Evolutionary conservation across 768 basidiomycete species (phyloP), one percentile per base, ranked within the genome.

Genomic region (Lactarius trivialis): DNA sequence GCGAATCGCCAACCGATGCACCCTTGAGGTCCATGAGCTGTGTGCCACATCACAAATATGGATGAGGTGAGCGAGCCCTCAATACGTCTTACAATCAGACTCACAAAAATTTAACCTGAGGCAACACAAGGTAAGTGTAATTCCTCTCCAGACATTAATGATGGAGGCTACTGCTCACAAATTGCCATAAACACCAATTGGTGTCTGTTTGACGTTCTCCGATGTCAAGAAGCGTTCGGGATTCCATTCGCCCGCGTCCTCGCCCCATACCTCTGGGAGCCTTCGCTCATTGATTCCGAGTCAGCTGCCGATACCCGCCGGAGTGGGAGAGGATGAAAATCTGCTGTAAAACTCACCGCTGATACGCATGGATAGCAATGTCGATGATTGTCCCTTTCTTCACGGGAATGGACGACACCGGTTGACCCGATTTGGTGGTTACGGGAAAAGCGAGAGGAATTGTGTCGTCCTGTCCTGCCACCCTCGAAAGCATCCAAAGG

Each of bases 1-100:
- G 62, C 54, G 34, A 66, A 66, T 55, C 62, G 57, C 62, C 65
- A 64, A 36, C 65, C 65, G 11, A 66, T 48, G 30, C 65, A 66
- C 17, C 58, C 58, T 17, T 59, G 65, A 4, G n/a, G n/a, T 1
- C 65, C 62, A 19, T 58, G 50, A 49, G 65, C 65, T 65, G 26
- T 6, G 30, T n/a, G 6, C 2, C 33, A 17, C 53, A 41, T 30
- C 9, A 56, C 34, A 39, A 55, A 30, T 8, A 3, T 2, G 2
- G 12, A 39, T 48, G 45, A 48, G 30, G 15, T 52, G 5, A 39
- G 37, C 17, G 24, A 32, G 30, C 32, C 3, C 7, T 9, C 17
- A 32, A 9, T 28, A 1, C 17, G 19, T 21, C 2, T 50, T 30
- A 15, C 7, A 3, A 15, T 34, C 32, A 19, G 15, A n/a, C 61